phyloP scores from a whole-genome alignment of 2,329 filamentous ascomycete species.

The Hypoxylon sp. region DNA sequence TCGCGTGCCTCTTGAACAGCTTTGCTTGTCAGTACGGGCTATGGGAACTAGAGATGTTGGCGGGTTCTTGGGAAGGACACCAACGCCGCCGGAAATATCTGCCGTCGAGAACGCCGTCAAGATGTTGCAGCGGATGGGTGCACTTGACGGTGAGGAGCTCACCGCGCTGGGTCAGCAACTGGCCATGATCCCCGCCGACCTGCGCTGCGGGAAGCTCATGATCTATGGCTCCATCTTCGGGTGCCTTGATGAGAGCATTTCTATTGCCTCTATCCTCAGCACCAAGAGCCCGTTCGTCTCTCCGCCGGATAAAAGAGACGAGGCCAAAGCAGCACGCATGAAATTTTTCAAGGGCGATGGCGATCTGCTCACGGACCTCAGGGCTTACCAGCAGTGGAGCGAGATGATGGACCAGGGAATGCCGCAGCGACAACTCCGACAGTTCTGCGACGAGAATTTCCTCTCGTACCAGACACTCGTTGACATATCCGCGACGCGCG shows the following conservation, averaged over 20 bases:
- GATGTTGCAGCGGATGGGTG: constrained; percentile 87
- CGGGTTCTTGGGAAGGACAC: constrained; percentile 84
- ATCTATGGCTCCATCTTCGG: constrained; percentile 95
- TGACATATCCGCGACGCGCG: constrained; percentile 88
- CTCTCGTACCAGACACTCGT: constrained; percentile 85
- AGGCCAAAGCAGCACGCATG: constrained; percentile 81
- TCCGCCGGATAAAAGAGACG: constrained; percentile 85
- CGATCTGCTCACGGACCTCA: constrained; percentile 88
- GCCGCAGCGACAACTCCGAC: constrained; percentile 74
- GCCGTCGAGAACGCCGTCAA: constrained; percentile 89
- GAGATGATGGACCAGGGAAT: constrained; percentile 72
- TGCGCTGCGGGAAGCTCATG: constrained; percentile 94
- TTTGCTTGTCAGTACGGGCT: constrained; percentile 93
- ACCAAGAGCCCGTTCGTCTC: constrained; percentile 89
- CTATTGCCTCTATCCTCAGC: constrained; percentile 93
- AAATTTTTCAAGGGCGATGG: constrained; percentile 84
- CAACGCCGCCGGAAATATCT: constrained; percentile 87
- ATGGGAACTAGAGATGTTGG: constrained; percentile 92
- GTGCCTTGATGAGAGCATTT: constrained; percentile 89
- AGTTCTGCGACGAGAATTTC: constrained; percentile 89
- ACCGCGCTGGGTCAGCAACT: constrained; percentile 94
- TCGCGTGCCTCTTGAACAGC: constrained; percentile 91
- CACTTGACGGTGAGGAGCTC: constrained; percentile 86
- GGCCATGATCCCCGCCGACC: constrained; percentile 94
- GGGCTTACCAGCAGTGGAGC: constrained; percentile 87